These are phyloP conservation scores for Colletotrichum siamense DNA, from an alignment of 2,329 filamentous ascomycete species.

Conservation along the genomic window DNA sequence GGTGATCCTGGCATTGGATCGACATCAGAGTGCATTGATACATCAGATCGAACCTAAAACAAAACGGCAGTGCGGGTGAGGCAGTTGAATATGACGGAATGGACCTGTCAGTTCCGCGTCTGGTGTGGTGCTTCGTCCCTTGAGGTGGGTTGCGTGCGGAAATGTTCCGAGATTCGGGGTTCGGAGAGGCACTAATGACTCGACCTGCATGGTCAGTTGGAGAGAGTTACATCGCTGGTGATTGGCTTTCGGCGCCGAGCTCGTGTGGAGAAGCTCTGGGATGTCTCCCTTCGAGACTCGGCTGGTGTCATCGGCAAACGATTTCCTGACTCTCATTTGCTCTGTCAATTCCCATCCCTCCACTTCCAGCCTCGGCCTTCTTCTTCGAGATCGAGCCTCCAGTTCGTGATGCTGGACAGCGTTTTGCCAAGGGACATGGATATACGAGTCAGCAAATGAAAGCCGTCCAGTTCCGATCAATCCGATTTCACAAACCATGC, in stretches of 20 bases:
- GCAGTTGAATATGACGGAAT: neutral
- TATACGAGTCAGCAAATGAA: neutral
- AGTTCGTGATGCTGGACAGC: neutral
- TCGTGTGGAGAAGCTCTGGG: neutral
- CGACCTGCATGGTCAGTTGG: neutral
- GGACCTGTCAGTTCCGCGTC: neutral
- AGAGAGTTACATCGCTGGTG: neutral
- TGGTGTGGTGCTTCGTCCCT: neutral
- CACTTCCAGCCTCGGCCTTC: neutral
- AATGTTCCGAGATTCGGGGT: neutral
- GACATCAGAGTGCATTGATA: neutral
- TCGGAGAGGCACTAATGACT: constrained; percentile 2
- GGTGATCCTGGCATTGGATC: neutral
- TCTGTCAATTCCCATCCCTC: constrained; percentile 7
- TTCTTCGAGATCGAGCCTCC: neutral
- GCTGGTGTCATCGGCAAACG: constrained; percentile 14
- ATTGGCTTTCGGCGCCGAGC: neutral
- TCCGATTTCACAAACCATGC: neutral
- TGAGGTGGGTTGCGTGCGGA: neutral
- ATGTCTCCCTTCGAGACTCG: neutral
- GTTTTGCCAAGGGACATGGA: neutral
- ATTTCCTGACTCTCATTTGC: constrained; percentile 16
- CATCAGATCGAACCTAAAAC: neutral
- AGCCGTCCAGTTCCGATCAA: neutral
- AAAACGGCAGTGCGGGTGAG: neutral